Conservation (phyloP, 129 eudicot species). For the sunflower (Helianthus annuus) region HanXRQr2.0-SUNRISE NC_035436.2:150571931-150572430, state of each 20-base stretch:
- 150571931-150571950: no score
- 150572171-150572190: conserved; percentile 28
- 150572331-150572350: conserved; percentile 64
- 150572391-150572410: conserved; percentile 47
- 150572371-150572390: conserved; percentile 66
- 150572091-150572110: conserved; percentile 27
- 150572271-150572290: conserved; percentile 49
- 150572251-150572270: conserved; percentile 47
- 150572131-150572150: conserved; percentile 20
- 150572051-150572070: neutral
- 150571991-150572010: neutral
- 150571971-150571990: no score
- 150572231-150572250: neutral
- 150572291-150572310: conserved; percentile 36
- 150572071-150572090: conserved; percentile 24
- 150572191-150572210: conserved; percentile 6
- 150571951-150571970: no score
- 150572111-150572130: conserved; percentile 31
- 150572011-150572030: neutral
- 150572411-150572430: conserved; percentile 4
- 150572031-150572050: neutral
- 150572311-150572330: conserved; percentile 62
- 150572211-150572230: neutral
- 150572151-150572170: conserved; percentile 24
- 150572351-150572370: conserved; percentile 75